These are phyloP conservation scores for Glebionis coronaria DNA, from an alignment of 129 eudicot genomes.

Conservation along the genomic window DNA sequence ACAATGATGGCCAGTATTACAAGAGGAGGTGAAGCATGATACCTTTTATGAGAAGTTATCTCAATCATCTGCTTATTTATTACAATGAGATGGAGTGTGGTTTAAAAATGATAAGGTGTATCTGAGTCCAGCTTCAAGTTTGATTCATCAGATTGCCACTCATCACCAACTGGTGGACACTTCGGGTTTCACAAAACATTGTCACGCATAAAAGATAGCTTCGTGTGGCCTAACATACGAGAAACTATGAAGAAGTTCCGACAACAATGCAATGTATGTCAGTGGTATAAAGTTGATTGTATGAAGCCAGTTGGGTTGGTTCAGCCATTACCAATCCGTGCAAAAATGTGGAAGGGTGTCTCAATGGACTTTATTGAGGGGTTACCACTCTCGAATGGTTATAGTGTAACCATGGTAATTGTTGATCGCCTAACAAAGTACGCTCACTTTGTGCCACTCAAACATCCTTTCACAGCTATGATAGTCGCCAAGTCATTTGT, in stretches of 20 bases:
- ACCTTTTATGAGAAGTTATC: neutral
- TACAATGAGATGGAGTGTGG: slow-evolving; percentile 4
- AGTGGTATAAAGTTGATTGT: too few relatives aligned
- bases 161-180: neutral
- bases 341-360: too few relatives aligned
- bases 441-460: too few relatives aligned
- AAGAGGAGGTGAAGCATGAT: neutral
- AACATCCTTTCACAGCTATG: neutral
- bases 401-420: neutral
- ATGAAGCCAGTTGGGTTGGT: too few relatives aligned
- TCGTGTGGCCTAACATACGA: too few relatives aligned
- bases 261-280: too few relatives aligned
- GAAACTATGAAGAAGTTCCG: too few relatives aligned
- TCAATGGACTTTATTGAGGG: too few relatives aligned
- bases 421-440: neutral
- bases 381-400: neutral
- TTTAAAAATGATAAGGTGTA: neutral
- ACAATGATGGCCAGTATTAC: neutral
- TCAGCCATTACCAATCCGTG: too few relatives aligned
- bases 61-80: neutral
- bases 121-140: neutral
- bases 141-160: neutral
- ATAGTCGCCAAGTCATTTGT: too few relatives aligned
- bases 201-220: too few relatives aligned
- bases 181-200: neutral